phyloP scores from a whole-genome alignment of 2,329 filamentous ascomycete genomes.

The Penicillium sp. region DNA sequence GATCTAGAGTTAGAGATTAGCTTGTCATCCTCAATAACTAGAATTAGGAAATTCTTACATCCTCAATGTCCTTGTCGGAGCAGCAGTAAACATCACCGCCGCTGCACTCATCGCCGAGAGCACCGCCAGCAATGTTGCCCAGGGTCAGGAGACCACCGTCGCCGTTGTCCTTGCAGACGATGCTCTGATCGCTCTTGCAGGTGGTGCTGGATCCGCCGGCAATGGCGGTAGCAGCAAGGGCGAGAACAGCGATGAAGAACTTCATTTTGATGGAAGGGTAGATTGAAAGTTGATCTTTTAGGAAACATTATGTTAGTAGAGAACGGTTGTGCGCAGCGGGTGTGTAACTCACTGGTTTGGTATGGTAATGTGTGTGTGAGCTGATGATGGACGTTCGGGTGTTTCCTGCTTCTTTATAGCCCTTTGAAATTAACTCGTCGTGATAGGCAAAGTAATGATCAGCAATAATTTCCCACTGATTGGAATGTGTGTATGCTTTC shows the following conservation, averaged over 20 bases:
- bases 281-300: not conserved
- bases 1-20: not conserved
- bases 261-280: not conserved
- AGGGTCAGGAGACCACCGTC: constrained; percentile 6
- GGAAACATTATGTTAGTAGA: not conserved
- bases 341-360: not conserved
- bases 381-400: no score
- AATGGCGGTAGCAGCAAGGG: not conserved
- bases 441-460: not conserved
- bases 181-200: constrained; percentile 2
- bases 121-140: constrained; percentile 6
- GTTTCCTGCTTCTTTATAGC: not conserved
- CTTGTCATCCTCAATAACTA: no score
- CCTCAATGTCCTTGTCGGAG: not conserved
- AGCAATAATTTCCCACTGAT: not conserved
- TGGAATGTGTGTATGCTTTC: not conserved
- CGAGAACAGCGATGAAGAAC: constrained; percentile 1
- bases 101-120: constrained; percentile 3
- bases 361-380: not conserved
- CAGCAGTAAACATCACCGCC: constrained; percentile 12
- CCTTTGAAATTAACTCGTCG: not conserved
- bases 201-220: not conserved
- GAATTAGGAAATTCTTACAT: not conserved
- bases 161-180: constrained; percentile 9
- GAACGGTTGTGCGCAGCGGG: not conserved